Evolutionary conservation across 2,329 filamentous ascomycete genomes (phyloP), one percentile per base, ranked within the genome.

Genomic region (Epichloe gansuensis): DNA sequence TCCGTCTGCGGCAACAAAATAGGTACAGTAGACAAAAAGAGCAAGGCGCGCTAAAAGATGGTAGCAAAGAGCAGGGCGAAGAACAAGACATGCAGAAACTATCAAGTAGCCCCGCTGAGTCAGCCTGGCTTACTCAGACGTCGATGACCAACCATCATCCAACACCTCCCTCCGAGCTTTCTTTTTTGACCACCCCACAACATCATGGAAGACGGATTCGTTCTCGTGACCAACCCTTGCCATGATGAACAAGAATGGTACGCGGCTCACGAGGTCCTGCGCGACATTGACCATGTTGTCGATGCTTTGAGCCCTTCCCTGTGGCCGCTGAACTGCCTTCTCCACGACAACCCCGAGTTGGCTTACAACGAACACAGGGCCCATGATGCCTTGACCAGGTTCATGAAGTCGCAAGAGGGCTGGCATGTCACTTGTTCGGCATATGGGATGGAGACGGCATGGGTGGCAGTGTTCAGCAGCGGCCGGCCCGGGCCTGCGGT

Each of bases 291-390:
- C 23, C 35, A 52, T 9, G 54, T 59, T 13, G 49, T 64, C 28
- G 43, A 60, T 15, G 23, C 25, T 7, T 25, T 54, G 41, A 34
- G 48, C 47, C 17, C 53, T 57, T 15, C 54, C 0, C 59, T 73
- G 2, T 67, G 69, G 58, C 55, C 60, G 5, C 60, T 74, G 39
- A 72, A 67, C 55, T 64, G 67, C 7, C 62, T 65, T 41, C 69
- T 75, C n/a, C 72, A 73, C 58, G 67, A 69, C 43, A 65, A 74
- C 45, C 72, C 72, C 0, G 72, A 75, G 56, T 60, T 71, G 5
- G 52, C 64, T 5, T 74, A 67, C 54, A 61, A 71, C 43, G 72
- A 75, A 55, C 60, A 63, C 51, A 67, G 67, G 21, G 72, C 73
- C 0, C 72, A 75, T 52, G 62, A 69, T 13, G 57, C 64, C 5